phyloP scores from a whole-genome alignment of 2,329 filamentous ascomycete species.

The Aureobasidium namibiae region DNA sequence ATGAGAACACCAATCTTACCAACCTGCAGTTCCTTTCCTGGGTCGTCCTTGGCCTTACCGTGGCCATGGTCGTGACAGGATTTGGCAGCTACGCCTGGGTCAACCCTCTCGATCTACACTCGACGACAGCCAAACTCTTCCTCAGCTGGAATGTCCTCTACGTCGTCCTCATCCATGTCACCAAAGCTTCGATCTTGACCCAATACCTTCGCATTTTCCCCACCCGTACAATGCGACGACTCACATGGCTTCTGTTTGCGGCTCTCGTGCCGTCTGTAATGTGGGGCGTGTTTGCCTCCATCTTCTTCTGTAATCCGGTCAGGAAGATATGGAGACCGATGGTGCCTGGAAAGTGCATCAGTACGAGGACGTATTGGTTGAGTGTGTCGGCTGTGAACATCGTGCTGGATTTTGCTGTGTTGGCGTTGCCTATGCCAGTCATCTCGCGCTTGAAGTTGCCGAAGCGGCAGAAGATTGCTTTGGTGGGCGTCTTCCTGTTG shows the following conservation, averaged over 20 bases:
- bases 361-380: conserved; percentile 35
- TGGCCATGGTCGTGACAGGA: conserved; percentile 12
- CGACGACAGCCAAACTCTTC: conserved; percentile 22
- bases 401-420: conserved; percentile 27
- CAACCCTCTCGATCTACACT: conserved; percentile 12
- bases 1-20: conserved; percentile 12
- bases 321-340: conserved; percentile 33
- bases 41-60: conserved; percentile 24
- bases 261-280: conserved; percentile 23
- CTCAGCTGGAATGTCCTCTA: conserved; percentile 27
- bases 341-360: conserved; percentile 29
- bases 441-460: conserved; percentile 26
- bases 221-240: conserved; percentile 30
- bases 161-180: conserved; percentile 28
- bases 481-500: conserved; percentile 28
- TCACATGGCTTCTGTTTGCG: conserved; percentile 34
- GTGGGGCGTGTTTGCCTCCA: conserved; percentile 28
- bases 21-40: conserved; percentile 19
- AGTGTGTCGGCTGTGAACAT: conserved; percentile 29
- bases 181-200: conserved; percentile 39
- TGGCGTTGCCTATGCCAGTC: conserved; percentile 27
- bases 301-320: conserved; percentile 36
- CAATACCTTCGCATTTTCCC: conserved; percentile 42
- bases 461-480: conserved; percentile 24
- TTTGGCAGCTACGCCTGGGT: conserved; percentile 3